Conservation (phyloP, 1,284 basidiomycete genomes). For the Cutaneotrichosporon spelunceum region DNA sequence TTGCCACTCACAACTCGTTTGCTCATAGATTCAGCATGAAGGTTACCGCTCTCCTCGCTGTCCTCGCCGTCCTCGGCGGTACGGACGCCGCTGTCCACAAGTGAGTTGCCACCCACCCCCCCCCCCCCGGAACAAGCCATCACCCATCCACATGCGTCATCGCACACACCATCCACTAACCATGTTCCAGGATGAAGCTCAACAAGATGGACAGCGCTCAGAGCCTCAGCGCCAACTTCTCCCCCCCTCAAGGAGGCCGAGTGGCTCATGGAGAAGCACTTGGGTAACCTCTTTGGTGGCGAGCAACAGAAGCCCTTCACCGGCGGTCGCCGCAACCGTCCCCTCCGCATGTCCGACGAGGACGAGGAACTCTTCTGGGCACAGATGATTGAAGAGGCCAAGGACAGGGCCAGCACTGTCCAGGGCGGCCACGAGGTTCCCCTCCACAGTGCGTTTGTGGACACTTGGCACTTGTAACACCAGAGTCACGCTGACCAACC, state of each 20-base stretch:
- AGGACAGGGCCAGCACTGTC: conserved; percentile 47
- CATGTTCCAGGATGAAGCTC: conserved; percentile 67
- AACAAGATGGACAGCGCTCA: conserved; percentile 64
- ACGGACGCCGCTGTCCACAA: conserved; percentile 45
- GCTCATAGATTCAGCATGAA: conserved; percentile 58
- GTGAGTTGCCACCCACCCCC: conserved; percentile 30
- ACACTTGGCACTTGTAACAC: conserved; percentile 3
- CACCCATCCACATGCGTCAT: neutral
- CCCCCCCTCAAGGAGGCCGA: conserved; percentile 69
- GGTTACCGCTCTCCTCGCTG: conserved; percentile 63
- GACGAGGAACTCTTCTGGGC: conserved; percentile 75
- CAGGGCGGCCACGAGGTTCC: conserved; percentile 85
- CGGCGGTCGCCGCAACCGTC: conserved; percentile 59
- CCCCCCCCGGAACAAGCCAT: neutral
- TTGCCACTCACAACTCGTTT: conserved; percentile 19
- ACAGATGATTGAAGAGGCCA: conserved; percentile 58
- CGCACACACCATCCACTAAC: neutral
- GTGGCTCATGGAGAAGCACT: conserved; percentile 83
- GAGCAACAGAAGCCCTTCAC: conserved; percentile 60
- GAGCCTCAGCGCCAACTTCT: conserved; percentile 53
- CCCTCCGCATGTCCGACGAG: conserved; percentile 57
- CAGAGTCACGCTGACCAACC: conserved; percentile 1
- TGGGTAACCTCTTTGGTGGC: conserved; percentile 33
- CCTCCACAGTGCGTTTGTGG: conserved; percentile 68
- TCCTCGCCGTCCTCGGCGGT: conserved; percentile 60